These are phyloP conservation scores for Delonix regia DNA, from an alignment of 306 rosid species.

Conservation along the genomic window DNA sequence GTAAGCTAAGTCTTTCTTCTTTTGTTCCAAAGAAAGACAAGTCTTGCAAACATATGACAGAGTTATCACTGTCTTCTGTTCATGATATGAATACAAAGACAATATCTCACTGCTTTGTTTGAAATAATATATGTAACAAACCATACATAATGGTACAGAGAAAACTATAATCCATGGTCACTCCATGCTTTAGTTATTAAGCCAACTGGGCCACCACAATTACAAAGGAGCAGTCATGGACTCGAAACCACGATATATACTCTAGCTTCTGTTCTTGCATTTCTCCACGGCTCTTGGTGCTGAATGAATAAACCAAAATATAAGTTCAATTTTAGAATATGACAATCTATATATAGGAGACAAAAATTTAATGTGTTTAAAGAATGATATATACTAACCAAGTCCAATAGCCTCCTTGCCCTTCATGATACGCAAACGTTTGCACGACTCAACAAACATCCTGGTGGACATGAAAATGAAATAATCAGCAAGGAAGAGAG, in stretches of 20 bases:
- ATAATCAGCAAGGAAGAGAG: neutral
- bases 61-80: slow-evolving; percentile 43
- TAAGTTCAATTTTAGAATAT: neutral
- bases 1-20: neutral
- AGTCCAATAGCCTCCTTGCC: slow-evolving; percentile 95
- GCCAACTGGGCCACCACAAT: slow-evolving; percentile 31
- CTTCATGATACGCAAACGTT: slow-evolving; percentile 90
- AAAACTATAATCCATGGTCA: slow-evolving; percentile 49
- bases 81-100: slow-evolving; percentile 34
- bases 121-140: slow-evolving; percentile 43
- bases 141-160: slow-evolving; percentile 47
- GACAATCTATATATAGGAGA: neutral
- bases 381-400: slow-evolving; percentile 57
- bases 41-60: slow-evolving; percentile 40
- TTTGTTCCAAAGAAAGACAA: neutral
- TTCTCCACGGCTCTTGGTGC: slow-evolving; percentile 93
- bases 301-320: slow-evolving; percentile 34
- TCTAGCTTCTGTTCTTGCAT: slow-evolving; percentile 79
- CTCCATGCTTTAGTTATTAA: slow-evolving; percentile 40
- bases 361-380: neutral
- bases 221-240: slow-evolving; percentile 49
- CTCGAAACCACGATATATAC: neutral
- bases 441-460: slow-evolving; percentile 97
- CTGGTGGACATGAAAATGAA: slow-evolving; percentile 36
- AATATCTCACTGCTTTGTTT: slow-evolving; percentile 39